Conservation (phyloP, 176 grass and related monocot genomes). For the Rhynchospora breviuscula region DNA sequence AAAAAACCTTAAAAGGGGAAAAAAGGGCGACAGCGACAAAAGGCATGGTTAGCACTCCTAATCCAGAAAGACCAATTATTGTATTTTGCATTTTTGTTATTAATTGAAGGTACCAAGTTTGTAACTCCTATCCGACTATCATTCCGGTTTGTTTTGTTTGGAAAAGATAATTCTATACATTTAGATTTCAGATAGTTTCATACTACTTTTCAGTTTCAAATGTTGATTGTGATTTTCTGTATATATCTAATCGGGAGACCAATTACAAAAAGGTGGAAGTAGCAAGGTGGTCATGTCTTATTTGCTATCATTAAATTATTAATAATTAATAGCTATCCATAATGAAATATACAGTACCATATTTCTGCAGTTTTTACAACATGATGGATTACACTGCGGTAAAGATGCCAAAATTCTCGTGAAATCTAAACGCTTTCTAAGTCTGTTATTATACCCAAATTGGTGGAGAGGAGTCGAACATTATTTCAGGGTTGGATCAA, state of each 20-base stretch:
- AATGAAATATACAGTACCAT: background rate
- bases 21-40: background rate
- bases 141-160: too few species aligned
- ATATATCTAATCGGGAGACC: too few species aligned
- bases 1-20: background rate
- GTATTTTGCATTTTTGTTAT: background rate
- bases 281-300: background rate
- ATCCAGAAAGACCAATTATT: background rate
- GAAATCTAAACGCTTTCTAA: too few species aligned
- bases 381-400: background rate
- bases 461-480: too few species aligned
- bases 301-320: background rate
- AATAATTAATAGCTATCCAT: background rate
- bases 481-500: too few species aligned
- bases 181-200: too few species aligned
- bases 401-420: background rate
- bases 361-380: background rate
- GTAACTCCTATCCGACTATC: too few species aligned
- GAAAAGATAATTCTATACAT: too few species aligned
- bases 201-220: too few species aligned
- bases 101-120: background rate
- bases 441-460: too few species aligned
- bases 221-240: too few species aligned
- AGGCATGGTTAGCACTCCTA: background rate
- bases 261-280: background rate